phyloP scores from a whole-genome alignment of 1,139 yeast species.

The Groenewaldozyma auringiensis region DNA sequence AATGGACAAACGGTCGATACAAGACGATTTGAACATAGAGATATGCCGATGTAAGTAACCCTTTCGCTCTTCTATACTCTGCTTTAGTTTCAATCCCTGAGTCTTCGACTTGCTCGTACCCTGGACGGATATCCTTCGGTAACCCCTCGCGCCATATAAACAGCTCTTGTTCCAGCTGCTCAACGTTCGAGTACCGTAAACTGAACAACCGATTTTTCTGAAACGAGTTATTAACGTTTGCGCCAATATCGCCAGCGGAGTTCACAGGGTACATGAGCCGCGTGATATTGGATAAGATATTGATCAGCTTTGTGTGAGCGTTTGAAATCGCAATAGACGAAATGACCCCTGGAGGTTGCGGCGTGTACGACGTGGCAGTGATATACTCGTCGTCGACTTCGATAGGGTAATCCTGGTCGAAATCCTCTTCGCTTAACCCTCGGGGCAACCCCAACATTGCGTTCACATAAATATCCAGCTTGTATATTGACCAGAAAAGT shows the following conservation, averaged over 20 bases:
- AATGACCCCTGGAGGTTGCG: slow-evolving; percentile 36
- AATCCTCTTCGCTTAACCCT: slow-evolving; percentile 59
- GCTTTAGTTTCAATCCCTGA: slow-evolving; percentile 24
- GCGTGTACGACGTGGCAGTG: slow-evolving; percentile 48
- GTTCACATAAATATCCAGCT: slow-evolving; percentile 85
- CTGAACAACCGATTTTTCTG: slow-evolving; percentile 10
- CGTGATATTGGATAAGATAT: slow-evolving; percentile 50
- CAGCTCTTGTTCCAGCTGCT: slow-evolving; percentile 63
- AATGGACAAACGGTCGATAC: slow-evolving; percentile 88
- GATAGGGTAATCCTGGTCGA: slow-evolving; percentile 79
- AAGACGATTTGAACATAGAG: slow-evolving; percentile 77
- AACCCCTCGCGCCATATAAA: slow-evolving; percentile 67
- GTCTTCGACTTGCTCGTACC: slow-evolving; percentile 28
- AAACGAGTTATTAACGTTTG: slow-evolving; percentile 3
- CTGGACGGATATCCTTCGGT: slow-evolving; percentile 70
- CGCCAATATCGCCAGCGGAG: slow-evolving; percentile 14
- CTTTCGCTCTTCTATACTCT: slow-evolving; percentile 67
- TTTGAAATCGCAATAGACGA: slow-evolving; percentile 80
- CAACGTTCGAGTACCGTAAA: slow-evolving; percentile 54
- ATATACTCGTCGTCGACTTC: slow-evolving; percentile 85
- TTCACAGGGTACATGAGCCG: slow-evolving; percentile 51
- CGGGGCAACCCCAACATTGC: slow-evolving; percentile 86
- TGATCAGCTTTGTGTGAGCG: slow-evolving; percentile 68
- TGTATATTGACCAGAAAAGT: slow-evolving; percentile 80
- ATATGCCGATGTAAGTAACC: slow-evolving; percentile 68